These are phyloP conservation scores for Trichoderma sp. DNA, from an alignment of 2,329 filamentous ascomycete genomes.

Conservation along the genomic window DNA sequence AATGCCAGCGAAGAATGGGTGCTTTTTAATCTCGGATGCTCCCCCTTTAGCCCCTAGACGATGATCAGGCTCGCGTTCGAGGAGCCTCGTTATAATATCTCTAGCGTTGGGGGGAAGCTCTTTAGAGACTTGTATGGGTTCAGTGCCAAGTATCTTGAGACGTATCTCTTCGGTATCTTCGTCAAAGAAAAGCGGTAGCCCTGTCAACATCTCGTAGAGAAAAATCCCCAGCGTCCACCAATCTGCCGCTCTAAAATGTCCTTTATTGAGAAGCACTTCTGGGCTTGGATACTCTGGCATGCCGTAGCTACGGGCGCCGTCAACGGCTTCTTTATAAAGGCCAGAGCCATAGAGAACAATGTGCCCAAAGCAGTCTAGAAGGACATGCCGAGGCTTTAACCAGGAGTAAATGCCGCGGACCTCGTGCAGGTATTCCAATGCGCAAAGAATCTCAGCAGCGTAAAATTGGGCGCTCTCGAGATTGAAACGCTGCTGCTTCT, in stretches of 20 bases:
- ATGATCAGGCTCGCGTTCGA: not conserved
- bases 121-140: not conserved
- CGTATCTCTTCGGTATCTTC: not conserved
- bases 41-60: not conserved
- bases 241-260: constrained; percentile 87
- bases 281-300: constrained; percentile 88
- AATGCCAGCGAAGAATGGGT: constrained; percentile 19
- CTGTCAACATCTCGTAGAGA: constrained; percentile 90
- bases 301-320: constrained; percentile 78
- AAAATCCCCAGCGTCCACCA: constrained; percentile 93
- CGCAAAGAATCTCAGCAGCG: constrained; percentile 85
- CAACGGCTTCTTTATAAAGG: constrained; percentile 86
- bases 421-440: constrained; percentile 82
- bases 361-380: constrained; percentile 86
- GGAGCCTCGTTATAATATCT: not conserved
- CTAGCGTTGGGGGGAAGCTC: not conserved
- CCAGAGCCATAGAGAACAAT: constrained; percentile 89
- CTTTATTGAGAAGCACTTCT: constrained; percentile 78
- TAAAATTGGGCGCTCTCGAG: constrained; percentile 88
- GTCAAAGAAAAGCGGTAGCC: constrained; percentile 85
- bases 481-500: constrained; percentile 86
- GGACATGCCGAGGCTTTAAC: constrained; percentile 72
- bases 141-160: not conserved
- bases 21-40: constrained; percentile 8
- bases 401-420: constrained; percentile 84